These are phyloP conservation scores for Fusarium vanettenii DNA, from an alignment of 2,329 filamentous ascomycete genomes.

Conservation along the genomic window DNA sequence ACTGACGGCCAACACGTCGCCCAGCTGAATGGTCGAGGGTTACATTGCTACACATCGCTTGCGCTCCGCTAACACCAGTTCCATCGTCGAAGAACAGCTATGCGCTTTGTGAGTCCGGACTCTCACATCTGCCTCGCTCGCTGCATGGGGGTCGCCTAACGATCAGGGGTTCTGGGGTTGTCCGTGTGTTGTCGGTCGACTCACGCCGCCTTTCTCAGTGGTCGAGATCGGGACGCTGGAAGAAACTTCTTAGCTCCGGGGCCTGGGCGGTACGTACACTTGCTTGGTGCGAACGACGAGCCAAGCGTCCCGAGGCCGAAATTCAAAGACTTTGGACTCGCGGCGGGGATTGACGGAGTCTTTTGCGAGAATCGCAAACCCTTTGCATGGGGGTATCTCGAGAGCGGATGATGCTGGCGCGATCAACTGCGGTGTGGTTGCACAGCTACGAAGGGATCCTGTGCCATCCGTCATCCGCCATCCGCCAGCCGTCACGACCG, in stretches of 20 bases:
- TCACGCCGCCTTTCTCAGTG: constrained; percentile 11
- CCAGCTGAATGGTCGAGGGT: constrained; percentile 23
- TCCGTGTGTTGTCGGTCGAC: constrained; percentile 15
- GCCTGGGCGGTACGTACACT: constrained; percentile 10
- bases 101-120: constrained; percentile 7
- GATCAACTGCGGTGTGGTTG: constrained; percentile 25
- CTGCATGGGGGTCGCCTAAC: constrained; percentile 11
- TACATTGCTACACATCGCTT: constrained; percentile 25
- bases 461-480: constrained; percentile 33
- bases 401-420: constrained; percentile 18
- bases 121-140: constrained; percentile 17
- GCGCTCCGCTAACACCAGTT: constrained; percentile 18
- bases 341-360: background rate
- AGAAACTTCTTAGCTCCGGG: constrained; percentile 16
- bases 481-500: constrained; percentile 7
- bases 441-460: constrained; percentile 29
- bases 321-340: constrained; percentile 23
- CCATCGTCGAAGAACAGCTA: constrained; percentile 5
- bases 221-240: constrained; percentile 10
- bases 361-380: constrained; percentile 13
- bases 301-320: constrained; percentile 10
- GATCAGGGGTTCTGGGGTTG: constrained; percentile 12
- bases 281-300: constrained; percentile 23
- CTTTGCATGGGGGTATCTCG: constrained; percentile 6
- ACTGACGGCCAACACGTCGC: constrained; percentile 2